Percentiles rank a stretch among this genome's conserved stretches.
Conservation (phyloP, 2,329 filamentous ascomycete genomes). For the Aspergillus spinulosporus region DNA sequence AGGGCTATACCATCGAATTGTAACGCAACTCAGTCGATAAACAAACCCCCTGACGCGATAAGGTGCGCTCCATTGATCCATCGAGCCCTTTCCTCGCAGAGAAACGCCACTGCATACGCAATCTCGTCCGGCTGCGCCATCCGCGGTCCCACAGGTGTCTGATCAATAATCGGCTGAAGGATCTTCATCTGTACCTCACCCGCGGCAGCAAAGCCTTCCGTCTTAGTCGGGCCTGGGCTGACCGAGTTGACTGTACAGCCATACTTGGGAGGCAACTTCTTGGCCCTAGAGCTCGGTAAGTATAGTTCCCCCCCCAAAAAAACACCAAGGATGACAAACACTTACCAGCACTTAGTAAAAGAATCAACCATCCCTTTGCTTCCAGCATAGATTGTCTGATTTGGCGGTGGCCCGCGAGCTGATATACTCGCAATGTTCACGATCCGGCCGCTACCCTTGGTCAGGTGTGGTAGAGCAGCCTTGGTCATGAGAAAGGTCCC, state of each 20-base stretch:
- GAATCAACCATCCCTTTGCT: conserved; percentile 54
- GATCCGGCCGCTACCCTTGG: conserved; percentile 39
- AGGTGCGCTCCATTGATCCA: conserved; percentile 52
- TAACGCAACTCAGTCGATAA: neutral
- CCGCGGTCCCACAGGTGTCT: conserved; percentile 46
- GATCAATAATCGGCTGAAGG: conserved; percentile 45
- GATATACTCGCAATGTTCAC: conserved; percentile 48
- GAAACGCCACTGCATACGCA: conserved; percentile 49
- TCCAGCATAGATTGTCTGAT: conserved; percentile 52
- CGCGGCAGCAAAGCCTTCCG: conserved; percentile 36
- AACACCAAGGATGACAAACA: neutral
- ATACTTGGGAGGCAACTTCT: conserved; percentile 49
- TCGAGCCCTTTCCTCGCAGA: conserved; percentile 46
- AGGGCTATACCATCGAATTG: too few relatives aligned
- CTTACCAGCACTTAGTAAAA: conserved; percentile 47
- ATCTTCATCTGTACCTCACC: conserved; percentile 45
- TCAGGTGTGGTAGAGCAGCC: conserved; percentile 42
- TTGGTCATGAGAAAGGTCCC: conserved; percentile 25
- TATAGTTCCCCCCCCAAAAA: neutral
- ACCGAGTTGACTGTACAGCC: conserved; percentile 51
- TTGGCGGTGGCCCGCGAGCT: conserved; percentile 34
- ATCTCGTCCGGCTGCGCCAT: conserved; percentile 50
- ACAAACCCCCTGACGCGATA: conserved; percentile 26
- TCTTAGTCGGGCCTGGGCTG: conserved; percentile 47
- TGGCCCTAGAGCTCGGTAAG: conserved; percentile 26